A percentile compares a stretch with the other conserved stretches of the same genome.
Evolutionary conservation across 805 yeast genomes (phyloP).

Genomic region (Schwanniomyces sp.): DNA sequence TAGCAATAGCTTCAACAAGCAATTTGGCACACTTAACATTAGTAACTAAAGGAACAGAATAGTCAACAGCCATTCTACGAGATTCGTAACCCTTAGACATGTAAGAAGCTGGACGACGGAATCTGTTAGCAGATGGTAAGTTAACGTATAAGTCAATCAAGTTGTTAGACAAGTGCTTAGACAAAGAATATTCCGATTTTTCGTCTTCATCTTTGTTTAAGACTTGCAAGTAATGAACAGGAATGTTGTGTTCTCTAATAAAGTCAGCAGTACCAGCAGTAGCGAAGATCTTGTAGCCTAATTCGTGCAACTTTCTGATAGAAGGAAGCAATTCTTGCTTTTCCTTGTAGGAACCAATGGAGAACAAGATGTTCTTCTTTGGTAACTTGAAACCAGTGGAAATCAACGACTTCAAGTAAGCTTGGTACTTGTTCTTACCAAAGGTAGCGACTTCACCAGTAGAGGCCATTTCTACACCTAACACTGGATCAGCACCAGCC

Average conservation of each 20-base stretch:
- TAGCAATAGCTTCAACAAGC: slow-evolving; percentile 88
- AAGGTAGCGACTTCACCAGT: slow-evolving; percentile 92
- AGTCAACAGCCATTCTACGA: slow-evolving; percentile 99
- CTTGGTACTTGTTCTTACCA: slow-evolving; percentile 95
- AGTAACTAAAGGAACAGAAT: slow-evolving; percentile 95
- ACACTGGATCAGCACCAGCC: slow-evolving; percentile 96
- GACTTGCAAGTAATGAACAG: slow-evolving; percentile 93
- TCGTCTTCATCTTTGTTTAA: slow-evolving; percentile 72
- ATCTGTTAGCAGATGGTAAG: slow-evolving; percentile 94
- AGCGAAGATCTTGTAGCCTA: slow-evolving; percentile 91
- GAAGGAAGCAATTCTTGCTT: slow-evolving; percentile 91
- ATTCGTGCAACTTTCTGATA: slow-evolving; percentile 71
- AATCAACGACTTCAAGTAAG: slow-evolving; percentile 89
- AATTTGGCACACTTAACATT: slow-evolving; percentile 97
- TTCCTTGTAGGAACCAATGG: slow-evolving; percentile 96
- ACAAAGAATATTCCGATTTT: slow-evolving; percentile 90
- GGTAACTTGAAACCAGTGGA: slow-evolving; percentile 96
- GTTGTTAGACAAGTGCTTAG: slow-evolving; percentile 95
- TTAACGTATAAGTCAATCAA: slow-evolving; percentile 94
- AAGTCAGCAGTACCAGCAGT: slow-evolving; percentile 99
- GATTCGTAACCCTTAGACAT: slow-evolving; percentile 97
- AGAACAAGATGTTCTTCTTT: slow-evolving; percentile 87
- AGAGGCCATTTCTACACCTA: slow-evolving; percentile 99
- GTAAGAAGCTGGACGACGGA: slow-evolving; percentile 98
- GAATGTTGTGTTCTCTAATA: slow-evolving; percentile 89